Evolutionary conservation across 164 flowering plant species (phyloP).

Genomic region (Piper betle): DNA sequence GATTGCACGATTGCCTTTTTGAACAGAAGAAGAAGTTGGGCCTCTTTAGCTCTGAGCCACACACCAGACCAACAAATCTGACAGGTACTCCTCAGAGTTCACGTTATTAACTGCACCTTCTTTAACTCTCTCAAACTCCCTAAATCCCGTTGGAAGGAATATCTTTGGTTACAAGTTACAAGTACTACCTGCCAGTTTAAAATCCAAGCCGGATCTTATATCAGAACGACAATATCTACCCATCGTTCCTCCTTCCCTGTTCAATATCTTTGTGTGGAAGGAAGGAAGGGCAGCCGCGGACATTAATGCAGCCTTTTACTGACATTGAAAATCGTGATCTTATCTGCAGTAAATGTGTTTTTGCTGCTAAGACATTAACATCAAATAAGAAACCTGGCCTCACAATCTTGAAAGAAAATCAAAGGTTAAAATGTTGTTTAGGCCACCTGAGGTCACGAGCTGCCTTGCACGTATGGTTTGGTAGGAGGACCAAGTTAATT

Average conservation of each 20-base stretch:
- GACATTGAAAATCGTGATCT: background rate
- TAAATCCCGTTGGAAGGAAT: background rate
- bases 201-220: constrained; percentile 1
- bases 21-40: background rate
- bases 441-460: too few relatives aligned
- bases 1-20: background rate
- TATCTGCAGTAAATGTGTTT: background rate
- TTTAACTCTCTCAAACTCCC: background rate
- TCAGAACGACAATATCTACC: background rate
- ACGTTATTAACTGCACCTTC: background rate
- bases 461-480: too few relatives aligned
- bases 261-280: background rate
- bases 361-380: too few relatives aligned
- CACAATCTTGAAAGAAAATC: too few relatives aligned
- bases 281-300: background rate
- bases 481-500: too few relatives aligned
- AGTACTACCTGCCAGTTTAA: background rate
- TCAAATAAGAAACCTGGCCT: too few relatives aligned
- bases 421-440: too few relatives aligned
- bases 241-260: background rate
- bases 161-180: constrained; percentile 1
- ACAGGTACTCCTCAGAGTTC: background rate
- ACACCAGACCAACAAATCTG: constrained; percentile 3
- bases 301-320: background rate
- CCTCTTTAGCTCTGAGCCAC: constrained; percentile 5